Evolutionary conservation across 441 rosid species (phyloP).

Genomic region (Hura crepitans): DNA sequence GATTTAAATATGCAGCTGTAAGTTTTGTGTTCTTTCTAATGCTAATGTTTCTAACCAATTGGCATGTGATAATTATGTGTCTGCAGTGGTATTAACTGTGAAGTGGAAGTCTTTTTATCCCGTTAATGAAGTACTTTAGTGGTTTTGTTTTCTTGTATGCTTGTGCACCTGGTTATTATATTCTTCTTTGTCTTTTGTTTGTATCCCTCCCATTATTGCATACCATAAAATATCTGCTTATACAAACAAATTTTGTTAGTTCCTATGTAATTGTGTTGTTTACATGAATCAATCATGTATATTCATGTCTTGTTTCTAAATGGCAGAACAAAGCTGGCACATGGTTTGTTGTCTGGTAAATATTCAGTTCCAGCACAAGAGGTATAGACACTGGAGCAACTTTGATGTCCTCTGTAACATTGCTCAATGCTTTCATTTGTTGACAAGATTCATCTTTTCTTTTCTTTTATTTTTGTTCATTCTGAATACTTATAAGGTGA

Average conservation of each 20-base stretch:
- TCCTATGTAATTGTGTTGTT: background rate
- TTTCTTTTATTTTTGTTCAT: conserved; percentile 15
- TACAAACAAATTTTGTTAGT: background rate
- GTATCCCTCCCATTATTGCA: conserved; percentile 7
- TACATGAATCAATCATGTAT: conserved; percentile 7
- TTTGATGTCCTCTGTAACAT: conserved; percentile 11
- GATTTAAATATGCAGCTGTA: conserved; percentile 95
- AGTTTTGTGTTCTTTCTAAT: conserved; percentile 32
- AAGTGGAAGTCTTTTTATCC: background rate
- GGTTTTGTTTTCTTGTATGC: background rate
- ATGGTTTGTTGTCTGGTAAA: conserved; percentile 92
- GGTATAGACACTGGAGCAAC: conserved; percentile 40
- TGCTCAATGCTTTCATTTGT: conserved; percentile 2
- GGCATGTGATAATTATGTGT: background rate
- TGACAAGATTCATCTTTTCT: background rate
- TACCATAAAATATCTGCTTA: background rate
- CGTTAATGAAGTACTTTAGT: background rate
- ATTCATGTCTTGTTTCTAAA: conserved; percentile 24
- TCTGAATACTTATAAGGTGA: conserved; percentile 36
- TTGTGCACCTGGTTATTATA: background rate
- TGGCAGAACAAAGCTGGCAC: conserved; percentile 87
- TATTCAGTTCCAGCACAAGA: conserved; percentile 65
- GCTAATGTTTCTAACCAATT: conserved; percentile 12
- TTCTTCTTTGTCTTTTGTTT: background rate
- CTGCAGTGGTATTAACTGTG: background rate